A percentile compares a stretch with the other conserved stretches of the same genome.
Conservation (phyloP, 2,329 filamentous ascomycete species). For the Rhexocercosporidium sp. region DNA sequence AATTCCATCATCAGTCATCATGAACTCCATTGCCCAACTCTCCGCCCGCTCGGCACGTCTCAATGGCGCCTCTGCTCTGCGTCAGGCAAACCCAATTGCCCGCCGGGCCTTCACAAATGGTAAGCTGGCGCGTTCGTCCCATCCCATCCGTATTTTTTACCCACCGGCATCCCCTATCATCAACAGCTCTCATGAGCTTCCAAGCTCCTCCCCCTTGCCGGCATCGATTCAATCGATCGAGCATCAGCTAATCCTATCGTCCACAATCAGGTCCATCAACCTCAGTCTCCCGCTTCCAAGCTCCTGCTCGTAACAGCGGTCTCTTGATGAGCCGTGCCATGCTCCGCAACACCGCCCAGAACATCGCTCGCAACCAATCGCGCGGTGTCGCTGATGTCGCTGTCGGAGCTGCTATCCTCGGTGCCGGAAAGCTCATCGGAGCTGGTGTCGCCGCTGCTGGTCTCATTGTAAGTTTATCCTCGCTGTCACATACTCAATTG, state of each 20-base stretch:
- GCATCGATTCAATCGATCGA: background rate
- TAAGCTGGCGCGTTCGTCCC: slow-evolving; percentile 15
- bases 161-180: slow-evolving; percentile 1
- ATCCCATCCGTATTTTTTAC: background rate
- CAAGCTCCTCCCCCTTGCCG: slow-evolving; percentile 11
- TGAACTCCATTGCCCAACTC: slow-evolving; percentile 36
- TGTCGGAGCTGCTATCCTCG: slow-evolving; percentile 35
- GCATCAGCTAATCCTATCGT: slow-evolving; percentile 1
- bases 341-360: slow-evolving; percentile 33
- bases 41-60: slow-evolving; percentile 34
- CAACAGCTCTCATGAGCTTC: slow-evolving; percentile 16
- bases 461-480: slow-evolving; percentile 30
- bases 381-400: slow-evolving; percentile 36
- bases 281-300: slow-evolving; percentile 37
- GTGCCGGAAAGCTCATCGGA: slow-evolving; percentile 37
- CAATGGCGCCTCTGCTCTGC: slow-evolving; percentile 33
- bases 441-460: slow-evolving; percentile 38
- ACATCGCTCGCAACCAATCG: slow-evolving; percentile 34
- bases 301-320: slow-evolving; percentile 27
- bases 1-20: slow-evolving; percentile 35
- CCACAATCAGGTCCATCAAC: slow-evolving; percentile 30
- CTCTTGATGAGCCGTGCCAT: slow-evolving; percentile 35
- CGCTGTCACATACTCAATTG: background rate
- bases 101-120: slow-evolving; percentile 38
- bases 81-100: slow-evolving; percentile 34